A percentile compares a stretch with the other conserved stretches of the same genome.
Evolutionary conservation across 306 rosid species (phyloP).

Genomic region (cucumber (Cucumis sativus)): Cucumber_9930_V3 NC_026660.2:3146001-3146500

Average conservation of each 20-base stretch:
- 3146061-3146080: neutral
- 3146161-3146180: neutral
- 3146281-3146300: neutral
- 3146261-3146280: neutral
- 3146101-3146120: neutral
- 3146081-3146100: neutral
- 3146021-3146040: neutral
- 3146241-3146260: neutral
- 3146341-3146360: neutral
- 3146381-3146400: constrained; percentile 35
- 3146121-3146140: neutral
- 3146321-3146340: neutral
- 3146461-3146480: constrained; percentile 47
- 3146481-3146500: constrained; percentile 48
- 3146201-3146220: neutral
- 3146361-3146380: neutral
- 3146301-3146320: neutral
- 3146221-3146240: neutral
- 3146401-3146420: constrained; percentile 90
- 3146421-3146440: constrained; percentile 72
- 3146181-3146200: neutral
- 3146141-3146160: neutral
- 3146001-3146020: neutral
- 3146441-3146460: constrained; percentile 51
- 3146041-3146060: too few relatives aligned